Evolutionary conservation across 2,329 filamentous ascomycete genomes (phyloP).

Genomic region (Huntiella savannae): DNA sequence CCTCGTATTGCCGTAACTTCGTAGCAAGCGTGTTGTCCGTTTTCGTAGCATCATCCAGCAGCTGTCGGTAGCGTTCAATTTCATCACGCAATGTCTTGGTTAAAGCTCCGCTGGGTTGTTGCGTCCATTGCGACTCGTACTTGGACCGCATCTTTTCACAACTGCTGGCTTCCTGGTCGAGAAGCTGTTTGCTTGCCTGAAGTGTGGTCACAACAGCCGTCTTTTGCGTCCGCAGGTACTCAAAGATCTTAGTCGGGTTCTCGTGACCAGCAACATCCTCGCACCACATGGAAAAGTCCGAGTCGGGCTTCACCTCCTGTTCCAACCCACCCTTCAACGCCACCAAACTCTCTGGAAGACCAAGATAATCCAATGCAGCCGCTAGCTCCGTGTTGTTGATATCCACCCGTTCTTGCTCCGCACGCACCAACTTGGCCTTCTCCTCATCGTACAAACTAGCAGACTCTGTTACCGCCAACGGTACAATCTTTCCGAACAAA

Average conservation of each 20-base stretch:
- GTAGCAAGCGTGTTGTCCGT: constrained; percentile 71
- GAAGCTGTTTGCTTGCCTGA: constrained; percentile 65
- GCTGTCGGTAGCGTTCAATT: constrained; percentile 71
- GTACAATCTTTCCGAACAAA: constrained; percentile 90
- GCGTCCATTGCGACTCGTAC: constrained; percentile 88
- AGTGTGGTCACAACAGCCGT: constrained; percentile 51
- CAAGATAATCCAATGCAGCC: constrained; percentile 80
- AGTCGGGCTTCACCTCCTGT: constrained; percentile 58
- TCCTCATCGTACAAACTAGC: constrained; percentile 96
- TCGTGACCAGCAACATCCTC: constrained; percentile 78
- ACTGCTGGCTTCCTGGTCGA: constrained; percentile 93
- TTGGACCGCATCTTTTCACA: constrained; percentile 99
- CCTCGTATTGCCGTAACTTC: constrained; percentile 70
- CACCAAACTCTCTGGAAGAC: constrained; percentile 72
- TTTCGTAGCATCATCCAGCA: constrained; percentile 69
- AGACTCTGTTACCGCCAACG: constrained; percentile 86
- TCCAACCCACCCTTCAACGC: constrained; percentile 86
- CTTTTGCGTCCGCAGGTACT: constrained; percentile 60
- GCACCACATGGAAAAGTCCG: constrained; percentile 88
- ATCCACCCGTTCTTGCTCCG: constrained; percentile 85
- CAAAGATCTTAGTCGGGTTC: constrained; percentile 59
- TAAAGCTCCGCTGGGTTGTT: constrained; percentile 80
- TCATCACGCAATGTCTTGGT: constrained; percentile 77
- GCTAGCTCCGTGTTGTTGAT: constrained; percentile 90
- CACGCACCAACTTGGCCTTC: constrained; percentile 85